phyloP scores from a whole-genome alignment of 2,329 filamentous ascomycete genomes.

The Diaporthe caulivora region DNA sequence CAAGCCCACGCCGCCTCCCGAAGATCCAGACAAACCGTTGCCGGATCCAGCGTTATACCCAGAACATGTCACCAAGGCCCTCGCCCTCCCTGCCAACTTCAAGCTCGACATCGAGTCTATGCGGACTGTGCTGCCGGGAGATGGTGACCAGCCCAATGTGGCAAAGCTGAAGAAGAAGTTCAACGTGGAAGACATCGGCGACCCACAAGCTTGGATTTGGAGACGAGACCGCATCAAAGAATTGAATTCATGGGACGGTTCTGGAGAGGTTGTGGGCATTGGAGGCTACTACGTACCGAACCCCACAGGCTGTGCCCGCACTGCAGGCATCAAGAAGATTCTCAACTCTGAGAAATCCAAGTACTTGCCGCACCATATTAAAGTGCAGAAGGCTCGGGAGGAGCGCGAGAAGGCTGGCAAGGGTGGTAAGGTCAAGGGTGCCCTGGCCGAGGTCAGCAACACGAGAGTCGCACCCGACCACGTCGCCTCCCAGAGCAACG shows the following conservation, averaged over 20 bases:
- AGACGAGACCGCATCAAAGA: conserved; percentile 67
- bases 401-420: conserved; percentile 81
- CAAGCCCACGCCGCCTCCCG: conserved; percentile 50
- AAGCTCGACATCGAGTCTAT: conserved; percentile 60
- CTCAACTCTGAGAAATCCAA: conserved; percentile 98
- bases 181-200: conserved; percentile 56
- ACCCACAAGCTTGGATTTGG: conserved; percentile 70
- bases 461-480: conserved; percentile 83
- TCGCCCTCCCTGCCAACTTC: conserved; percentile 59
- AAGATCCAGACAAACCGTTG: conserved; percentile 48
- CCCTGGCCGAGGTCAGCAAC: conserved; percentile 75
- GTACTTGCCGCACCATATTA: conserved; percentile 97
- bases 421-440: conserved; percentile 72
- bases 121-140: conserved; percentile 56
- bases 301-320: conserved; percentile 85
- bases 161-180: conserved; percentile 63
- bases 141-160: conserved; percentile 62
- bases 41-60: conserved; percentile 63
- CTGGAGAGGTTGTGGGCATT: conserved; percentile 54
- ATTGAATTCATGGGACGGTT: conserved; percentile 59
- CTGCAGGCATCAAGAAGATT: conserved; percentile 95
- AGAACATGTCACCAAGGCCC: conserved; percentile 59
- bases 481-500: conserved; percentile 86
- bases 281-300: conserved; percentile 87
- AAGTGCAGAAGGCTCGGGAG: conserved; percentile 90